Conservation (phyloP, 192 early-diverging fungal genomes). For the Chytriomyces sp. region DNA sequence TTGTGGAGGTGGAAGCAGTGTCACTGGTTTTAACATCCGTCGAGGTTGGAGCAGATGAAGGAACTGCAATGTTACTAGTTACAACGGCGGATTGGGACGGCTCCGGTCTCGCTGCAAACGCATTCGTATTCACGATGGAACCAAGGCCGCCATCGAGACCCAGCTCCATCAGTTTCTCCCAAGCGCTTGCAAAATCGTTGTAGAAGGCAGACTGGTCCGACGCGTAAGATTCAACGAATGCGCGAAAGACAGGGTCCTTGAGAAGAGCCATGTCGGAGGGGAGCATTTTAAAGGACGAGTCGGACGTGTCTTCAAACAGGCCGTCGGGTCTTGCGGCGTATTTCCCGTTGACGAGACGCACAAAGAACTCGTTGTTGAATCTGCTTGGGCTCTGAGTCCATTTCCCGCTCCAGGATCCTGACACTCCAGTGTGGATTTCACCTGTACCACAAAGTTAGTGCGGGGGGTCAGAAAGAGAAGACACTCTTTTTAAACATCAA, state of each 20-base stretch:
- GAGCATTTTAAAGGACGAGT: background rate
- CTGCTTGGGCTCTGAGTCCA: slow-evolving; percentile 46
- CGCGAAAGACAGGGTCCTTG: slow-evolving; percentile 27
- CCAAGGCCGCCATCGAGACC: background rate
- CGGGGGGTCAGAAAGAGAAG: slow-evolving; percentile 1
- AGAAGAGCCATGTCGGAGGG: slow-evolving; percentile 5
- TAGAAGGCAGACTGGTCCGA: slow-evolving; percentile 23
- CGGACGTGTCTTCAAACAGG: background rate
- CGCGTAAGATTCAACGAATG: slow-evolving; percentile 28
- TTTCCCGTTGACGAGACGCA: slow-evolving; percentile 26
- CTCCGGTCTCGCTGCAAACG: background rate
- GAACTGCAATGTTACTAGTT: no score
- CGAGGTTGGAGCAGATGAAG: no score
- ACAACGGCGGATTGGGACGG: background rate
- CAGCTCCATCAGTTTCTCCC: slow-evolving; percentile 18
- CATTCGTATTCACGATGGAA: background rate
- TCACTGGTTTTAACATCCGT: no score
- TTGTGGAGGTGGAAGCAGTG: no score
- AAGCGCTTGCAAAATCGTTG: slow-evolving; percentile 11
- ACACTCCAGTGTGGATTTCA: slow-evolving; percentile 57
- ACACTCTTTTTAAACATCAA: background rate
- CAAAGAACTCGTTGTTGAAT: slow-evolving; percentile 56
- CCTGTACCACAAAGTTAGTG: slow-evolving; percentile 42
- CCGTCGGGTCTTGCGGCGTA: background rate
- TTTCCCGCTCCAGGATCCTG: slow-evolving; percentile 60